Conservation (phyloP, 2,329 filamentous ascomycete genomes). For the Diplodia seriata region DNA sequence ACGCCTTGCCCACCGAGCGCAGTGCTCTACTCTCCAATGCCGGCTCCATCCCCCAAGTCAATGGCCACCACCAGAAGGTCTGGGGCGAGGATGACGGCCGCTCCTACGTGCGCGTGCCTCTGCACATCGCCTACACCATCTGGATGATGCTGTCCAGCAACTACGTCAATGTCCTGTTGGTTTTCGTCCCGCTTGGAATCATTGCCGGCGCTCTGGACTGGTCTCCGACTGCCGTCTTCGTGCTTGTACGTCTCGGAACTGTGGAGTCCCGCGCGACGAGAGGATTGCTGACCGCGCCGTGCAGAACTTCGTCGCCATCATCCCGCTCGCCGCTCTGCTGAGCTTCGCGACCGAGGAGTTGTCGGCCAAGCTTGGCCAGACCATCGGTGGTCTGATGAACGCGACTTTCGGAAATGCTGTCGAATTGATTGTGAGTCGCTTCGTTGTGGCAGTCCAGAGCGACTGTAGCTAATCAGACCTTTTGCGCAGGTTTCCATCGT, state of each 20-base stretch:
- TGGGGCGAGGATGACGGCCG: constrained; percentile 28
- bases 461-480: constrained; percentile 26
- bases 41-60: not conserved
- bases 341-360: constrained; percentile 82
- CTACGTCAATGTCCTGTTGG: constrained; percentile 72
- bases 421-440: constrained; percentile 70
- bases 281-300: constrained; percentile 12
- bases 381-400: constrained; percentile 75
- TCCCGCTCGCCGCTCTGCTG: constrained; percentile 75
- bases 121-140: constrained; percentile 44
- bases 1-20: constrained; percentile 11
- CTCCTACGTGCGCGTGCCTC: constrained; percentile 42
- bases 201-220: constrained; percentile 67
- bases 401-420: constrained; percentile 82
- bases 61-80: constrained; percentile 14
- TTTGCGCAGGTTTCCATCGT: constrained; percentile 81
- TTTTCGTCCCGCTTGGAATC: constrained; percentile 77
- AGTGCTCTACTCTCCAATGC: constrained; percentile 14
- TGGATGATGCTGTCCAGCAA: constrained; percentile 57
- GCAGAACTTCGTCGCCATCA: constrained; percentile 78
- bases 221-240: constrained; percentile 72
- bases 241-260: constrained; percentile 51
- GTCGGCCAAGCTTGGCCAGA: constrained; percentile 73
- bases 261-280: not conserved
- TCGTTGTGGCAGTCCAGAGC: not conserved